Evolutionary conservation across 139 green algal species (phyloP), one percentile per base, ranked within the genome.

Genomic region (Coelastrella sp.): DNA sequence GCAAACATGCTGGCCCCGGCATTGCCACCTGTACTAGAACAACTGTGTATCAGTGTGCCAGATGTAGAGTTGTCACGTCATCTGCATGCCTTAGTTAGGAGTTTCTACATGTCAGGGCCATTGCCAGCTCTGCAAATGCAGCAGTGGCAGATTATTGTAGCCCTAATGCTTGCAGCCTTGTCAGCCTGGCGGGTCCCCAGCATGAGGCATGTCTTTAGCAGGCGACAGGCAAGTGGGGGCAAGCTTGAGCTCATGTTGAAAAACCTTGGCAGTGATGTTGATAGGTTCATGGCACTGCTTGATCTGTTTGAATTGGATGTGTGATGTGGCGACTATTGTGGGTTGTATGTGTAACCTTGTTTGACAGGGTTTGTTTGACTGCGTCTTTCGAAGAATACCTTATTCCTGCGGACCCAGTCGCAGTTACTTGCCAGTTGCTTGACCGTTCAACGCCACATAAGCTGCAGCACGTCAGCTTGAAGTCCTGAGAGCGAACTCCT

Each of bases 221-320:
- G 81, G 68, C 6, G 20, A 13, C 83, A 88, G 54, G 20, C 0
- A 23, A 13, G 19, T 5, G 47, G n/a, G 5, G 17, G 83, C 11
- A 66, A 66, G 68, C 78, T 86, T 47, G 23, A 11, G 19, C 5
- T 23, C 19, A 32, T 91, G 87, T 7, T 87, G 17, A 17, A 17
- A 0, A 5, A 64, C 17, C 19, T 91, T 22, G 87, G 87, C 4
- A 23, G 5, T 22, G 87, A 91, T 47, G n/a, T 80, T 20, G 78
- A 80, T 8, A 64, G 87, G 54, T 91, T 91, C 10, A 58, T 58
- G 68, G 78, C 78, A 22, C 87, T 91, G 87, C 20, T 86, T n/a
- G 87, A 91, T 17, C 78, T 91, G 73, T 83, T 90, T 76, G 74
- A 90, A n/a, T 54, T 90, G 73, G 17, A 90, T 54, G 73, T 76